phyloP scores from a whole-genome alignment of 805 yeast species.

The Cyberlindnera japonica region DNA sequence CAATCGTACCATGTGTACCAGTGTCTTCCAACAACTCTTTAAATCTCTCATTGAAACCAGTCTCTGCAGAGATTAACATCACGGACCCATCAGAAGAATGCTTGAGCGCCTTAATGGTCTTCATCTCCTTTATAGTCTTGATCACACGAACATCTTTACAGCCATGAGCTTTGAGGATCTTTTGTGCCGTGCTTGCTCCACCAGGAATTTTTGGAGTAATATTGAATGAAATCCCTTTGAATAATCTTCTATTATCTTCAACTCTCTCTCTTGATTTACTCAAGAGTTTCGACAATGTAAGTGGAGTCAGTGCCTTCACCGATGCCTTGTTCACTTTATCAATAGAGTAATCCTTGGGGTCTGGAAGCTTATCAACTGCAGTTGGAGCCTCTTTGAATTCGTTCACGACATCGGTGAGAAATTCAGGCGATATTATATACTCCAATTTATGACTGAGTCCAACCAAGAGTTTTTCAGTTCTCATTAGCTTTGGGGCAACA shows the following conservation, averaged over 20 bases:
- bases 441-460: conserved; percentile 53
- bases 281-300: conserved; percentile 24
- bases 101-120: conserved; percentile 18
- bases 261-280: conserved; percentile 13
- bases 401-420: conserved; percentile 45
- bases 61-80: conserved; percentile 33
- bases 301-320: conserved; percentile 29
- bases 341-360: conserved; percentile 29
- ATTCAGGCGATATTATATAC: conserved; percentile 53
- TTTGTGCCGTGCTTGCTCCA: conserved; percentile 50
- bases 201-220: conserved; percentile 59
- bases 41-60: conserved; percentile 32
- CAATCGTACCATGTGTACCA: conserved; percentile 27
- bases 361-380: conserved; percentile 23
- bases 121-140: conserved; percentile 28
- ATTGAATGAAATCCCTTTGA: conserved; percentile 47
- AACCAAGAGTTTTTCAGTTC: conserved; percentile 84
- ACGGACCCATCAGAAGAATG: conserved; percentile 12
- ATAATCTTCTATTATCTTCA: conserved; percentile 33
- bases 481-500: conserved; percentile 74
- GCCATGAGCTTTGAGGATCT: conserved; percentile 62
- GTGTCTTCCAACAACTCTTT: conserved; percentile 24
- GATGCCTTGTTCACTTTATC: conserved; percentile 33
- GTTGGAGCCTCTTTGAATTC: conserved; percentile 17
- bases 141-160: conserved; percentile 30